Evolutionary conservation across 345 rosid species (phyloP).

Genomic region (Excoecaria cochinchinensis): DNA sequence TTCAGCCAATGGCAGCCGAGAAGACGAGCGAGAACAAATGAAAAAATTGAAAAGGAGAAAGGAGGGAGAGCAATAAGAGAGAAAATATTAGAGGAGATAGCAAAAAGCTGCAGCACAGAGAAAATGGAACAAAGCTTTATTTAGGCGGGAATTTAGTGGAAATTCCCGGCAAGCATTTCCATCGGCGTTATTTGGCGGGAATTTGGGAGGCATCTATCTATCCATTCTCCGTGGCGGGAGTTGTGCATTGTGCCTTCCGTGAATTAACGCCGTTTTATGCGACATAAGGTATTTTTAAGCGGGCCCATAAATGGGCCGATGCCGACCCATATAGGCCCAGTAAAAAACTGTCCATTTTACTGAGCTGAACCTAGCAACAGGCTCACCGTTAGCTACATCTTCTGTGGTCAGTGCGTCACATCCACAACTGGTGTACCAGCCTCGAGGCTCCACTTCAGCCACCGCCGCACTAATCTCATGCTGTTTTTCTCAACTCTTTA

Average conservation of each 20-base stretch:
- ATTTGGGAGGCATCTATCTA: background rate
- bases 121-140: background rate
- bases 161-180: constrained; percentile 12
- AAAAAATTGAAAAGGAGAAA: background rate
- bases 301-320: background rate
- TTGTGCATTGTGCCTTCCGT: too few species aligned
- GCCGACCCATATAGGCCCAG: background rate
- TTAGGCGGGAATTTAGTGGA: constrained; percentile 18
- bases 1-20: background rate
- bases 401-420: background rate
- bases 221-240: too few species aligned
- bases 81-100: background rate
- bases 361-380: background rate
- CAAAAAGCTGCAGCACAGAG: background rate
- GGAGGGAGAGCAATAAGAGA: background rate
- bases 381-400: background rate
- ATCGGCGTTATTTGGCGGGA: constrained; percentile 29
- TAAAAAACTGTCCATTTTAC: background rate
- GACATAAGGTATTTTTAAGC: too few species aligned
- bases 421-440: background rate
- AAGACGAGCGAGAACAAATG: background rate
- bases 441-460: background rate
- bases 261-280: too few species aligned
- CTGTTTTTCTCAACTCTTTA: background rate
- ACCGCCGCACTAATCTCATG: background rate